These are phyloP conservation scores for Penicillium sp. DNA, from an alignment of 2,329 filamentous ascomycete species.

Conservation along the genomic window DNA sequence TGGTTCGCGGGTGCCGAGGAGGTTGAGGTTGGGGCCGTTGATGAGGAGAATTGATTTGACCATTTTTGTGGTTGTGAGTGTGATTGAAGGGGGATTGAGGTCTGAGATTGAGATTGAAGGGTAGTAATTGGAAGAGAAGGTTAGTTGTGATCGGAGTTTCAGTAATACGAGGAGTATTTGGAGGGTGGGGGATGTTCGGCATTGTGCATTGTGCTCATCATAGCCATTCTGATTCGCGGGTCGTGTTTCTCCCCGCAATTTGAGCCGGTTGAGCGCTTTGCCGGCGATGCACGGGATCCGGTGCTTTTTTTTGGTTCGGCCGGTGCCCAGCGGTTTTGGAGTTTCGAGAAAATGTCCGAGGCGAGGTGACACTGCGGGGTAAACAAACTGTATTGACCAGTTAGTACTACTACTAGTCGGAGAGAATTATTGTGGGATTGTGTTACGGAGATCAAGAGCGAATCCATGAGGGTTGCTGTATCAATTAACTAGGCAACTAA, in stretches of 20 bases:
- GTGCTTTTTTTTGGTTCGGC: neutral
- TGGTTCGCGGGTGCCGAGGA: conserved; percentile 76
- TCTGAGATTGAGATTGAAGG: neutral
- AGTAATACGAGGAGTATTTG: neutral
- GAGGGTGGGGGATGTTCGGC: neutral
- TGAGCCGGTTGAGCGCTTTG: neutral
- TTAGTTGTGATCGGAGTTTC: neutral
- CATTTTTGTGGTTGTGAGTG: conserved; percentile 30
- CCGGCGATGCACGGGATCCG: neutral
- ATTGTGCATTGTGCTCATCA: neutral
- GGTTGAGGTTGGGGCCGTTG: conserved; percentile 84
- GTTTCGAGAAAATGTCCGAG: neutral
- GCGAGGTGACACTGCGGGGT: neutral
- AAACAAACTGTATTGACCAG: neutral
- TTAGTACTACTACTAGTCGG: no score
- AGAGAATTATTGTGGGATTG: no score
- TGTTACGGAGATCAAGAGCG: no score
- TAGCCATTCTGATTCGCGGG: neutral
- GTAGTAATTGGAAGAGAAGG: neutral
- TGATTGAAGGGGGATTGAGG: neutral
- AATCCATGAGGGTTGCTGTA: no score
- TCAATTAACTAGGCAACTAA: no score
- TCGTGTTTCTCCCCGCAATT: conserved; percentile 1
- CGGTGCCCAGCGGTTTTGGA: neutral
- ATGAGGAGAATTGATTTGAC: conserved; percentile 67